Base-by-base conservation (phyloP, 2,329 filamentous ascomycete species). In the Cordyceps farinosa region DNA sequence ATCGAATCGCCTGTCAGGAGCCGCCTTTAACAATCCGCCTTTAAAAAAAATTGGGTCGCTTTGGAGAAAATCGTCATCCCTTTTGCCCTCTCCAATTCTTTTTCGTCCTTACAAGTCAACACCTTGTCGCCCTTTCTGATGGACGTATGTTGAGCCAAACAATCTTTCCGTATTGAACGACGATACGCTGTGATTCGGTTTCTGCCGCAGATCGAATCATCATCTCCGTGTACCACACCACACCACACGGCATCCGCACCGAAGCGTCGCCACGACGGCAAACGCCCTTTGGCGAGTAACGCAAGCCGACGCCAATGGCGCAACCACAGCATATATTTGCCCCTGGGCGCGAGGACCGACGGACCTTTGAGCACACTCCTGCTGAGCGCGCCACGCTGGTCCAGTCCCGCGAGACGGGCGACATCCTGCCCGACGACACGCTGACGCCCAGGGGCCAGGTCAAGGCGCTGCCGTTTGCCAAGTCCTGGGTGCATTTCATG, bases 401-500 rank as follows among this genome's bases (percentile, higher is more conserved):
- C 3, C 84, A 87, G 68, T 88, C 87, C 55, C 79, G 86, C 51
- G 87, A 90, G 70, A 84, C 82, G 15, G 87, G 86, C 42, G 84
- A 84, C 63, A 75, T 82, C 5, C 70, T 82, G 3, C 82, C 84
- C 2, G 76, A 80, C 59, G 78, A 78, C 61, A 67, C 69, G 22
- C 64, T 55, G 42, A 38, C 71, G 62, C 71, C 73, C 22, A 65
- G 69, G 58, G 66, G 73, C 36, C 69, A 74, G 61, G 68, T 73
- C 61, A 78, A 80, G 66, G 72, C 74, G 17, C 75, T 80, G 44
- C 82, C 84, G 2, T 84, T 84, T 70, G 81, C 87, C 22, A 93
- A 92, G 76, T 92, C 92, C 75, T 96, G 92, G 90, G 90, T 92
- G 66, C 92, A 97, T 80, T 89, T 97, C 71, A 84, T 97, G 64